Conservation (phyloP, 2,329 filamentous ascomycete genomes). For the Pseudogymnoascus sp. region DNA sequence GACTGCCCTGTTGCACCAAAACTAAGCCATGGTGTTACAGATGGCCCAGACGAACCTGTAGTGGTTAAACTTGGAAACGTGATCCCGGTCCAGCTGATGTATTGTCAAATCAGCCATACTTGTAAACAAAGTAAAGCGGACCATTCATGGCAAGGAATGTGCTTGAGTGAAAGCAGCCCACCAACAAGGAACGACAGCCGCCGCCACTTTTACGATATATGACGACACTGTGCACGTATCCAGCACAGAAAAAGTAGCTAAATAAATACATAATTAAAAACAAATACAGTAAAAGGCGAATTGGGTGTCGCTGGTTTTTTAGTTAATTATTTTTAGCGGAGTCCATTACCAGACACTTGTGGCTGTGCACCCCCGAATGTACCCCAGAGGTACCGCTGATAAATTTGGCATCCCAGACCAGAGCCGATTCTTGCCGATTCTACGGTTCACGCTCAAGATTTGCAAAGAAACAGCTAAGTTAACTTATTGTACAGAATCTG, state of each 20-base stretch:
- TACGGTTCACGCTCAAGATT: too few species aligned
- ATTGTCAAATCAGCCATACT: not conserved
- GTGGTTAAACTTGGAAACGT: not conserved
- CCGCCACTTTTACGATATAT: constrained; percentile 5
- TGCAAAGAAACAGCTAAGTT: too few species aligned
- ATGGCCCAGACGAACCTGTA: not conserved
- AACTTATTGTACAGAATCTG: too few species aligned
- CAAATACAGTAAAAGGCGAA: not conserved
- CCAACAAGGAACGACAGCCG: constrained; percentile 6
- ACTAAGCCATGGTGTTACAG: not conserved
- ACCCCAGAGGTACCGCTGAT: too few species aligned
- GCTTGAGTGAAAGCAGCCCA: not conserved
- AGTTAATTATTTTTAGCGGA: too few species aligned
- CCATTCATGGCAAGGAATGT: constrained; percentile 5
- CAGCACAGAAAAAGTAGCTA: not conserved
- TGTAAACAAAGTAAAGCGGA: constrained; percentile 3
- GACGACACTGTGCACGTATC: not conserved
- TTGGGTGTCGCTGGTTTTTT: too few species aligned
- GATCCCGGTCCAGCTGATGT: not conserved
- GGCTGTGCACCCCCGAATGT: too few species aligned
- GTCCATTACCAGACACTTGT: too few species aligned
- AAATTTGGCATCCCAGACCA: too few species aligned
- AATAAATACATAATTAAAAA: not conserved
- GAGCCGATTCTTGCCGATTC: too few species aligned
- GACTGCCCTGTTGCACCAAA: not conserved